Base-by-base conservation (phyloP, 345 rosid genomes). In the Theobroma cacao region DNA sequence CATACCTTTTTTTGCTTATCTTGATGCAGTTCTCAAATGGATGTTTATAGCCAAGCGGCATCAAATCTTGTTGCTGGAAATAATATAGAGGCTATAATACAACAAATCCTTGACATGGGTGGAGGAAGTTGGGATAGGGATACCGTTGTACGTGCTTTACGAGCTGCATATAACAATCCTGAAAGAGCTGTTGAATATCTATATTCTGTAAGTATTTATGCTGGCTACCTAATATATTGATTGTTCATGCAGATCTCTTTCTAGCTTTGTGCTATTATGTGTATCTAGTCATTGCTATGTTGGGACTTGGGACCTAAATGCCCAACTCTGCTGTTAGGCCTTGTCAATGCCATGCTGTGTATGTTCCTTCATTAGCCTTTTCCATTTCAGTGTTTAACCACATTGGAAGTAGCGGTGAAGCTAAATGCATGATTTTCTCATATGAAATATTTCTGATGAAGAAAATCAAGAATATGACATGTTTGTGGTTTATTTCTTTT, bases 121-220 rank as follows among this genome's bases (percentile, higher is more conserved):
- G 98, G 97, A 77, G 97, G 98, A 64, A 86, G 82, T 13, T 93
- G 98, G 98, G 94, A 91, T 72, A 90, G 95, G 79, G 97, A 91
- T n/a, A 89, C 90, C 66, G 94, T 93, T 83, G 84, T 89, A 56
- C 93, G 91, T 63, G 98, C 98, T 75, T 94, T 94, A 50, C 93
- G 93, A 73, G 98, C 97, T 72, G 98, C 97, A 59, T 94, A 56
- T 82, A 94, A 93, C 87, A 93, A 94, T 74, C 98, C 97, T 0
- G 97, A 90, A 86, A 89, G 98, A 82, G 98, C 98, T 81, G 94
- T 94, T 79, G 98, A 94, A 82, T 94, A 94, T 84, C 86, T 94
- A 63, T 94, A 91, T 69, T 85, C 97, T 76, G 97, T 93, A 75
- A 78, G 96, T 83, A 1, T 33, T 30, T 30, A 18, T 10, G 67